Conservation (phyloP, 805 yeast species). For the Saccharomycopsis selenospora region DNA sequence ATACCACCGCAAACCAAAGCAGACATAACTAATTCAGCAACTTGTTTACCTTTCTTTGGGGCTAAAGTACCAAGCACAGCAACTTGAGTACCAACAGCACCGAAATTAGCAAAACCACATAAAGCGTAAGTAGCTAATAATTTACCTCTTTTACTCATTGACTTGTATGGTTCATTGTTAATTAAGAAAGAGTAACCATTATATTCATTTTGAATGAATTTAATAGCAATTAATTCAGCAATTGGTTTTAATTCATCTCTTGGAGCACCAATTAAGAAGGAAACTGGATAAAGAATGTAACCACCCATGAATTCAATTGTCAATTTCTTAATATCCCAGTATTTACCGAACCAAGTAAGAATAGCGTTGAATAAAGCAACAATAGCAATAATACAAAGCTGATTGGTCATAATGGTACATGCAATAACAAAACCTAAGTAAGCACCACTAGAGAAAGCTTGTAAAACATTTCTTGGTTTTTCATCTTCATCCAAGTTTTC, state of each 20-base stretch:
- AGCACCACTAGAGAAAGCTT: conserved; percentile 54
- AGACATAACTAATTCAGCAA: conserved; percentile 39
- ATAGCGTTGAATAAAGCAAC: conserved; percentile 50
- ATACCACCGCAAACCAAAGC: conserved; percentile 47
- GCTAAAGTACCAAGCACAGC: conserved; percentile 55
- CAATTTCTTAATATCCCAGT: conserved; percentile 49
- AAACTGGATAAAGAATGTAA: conserved; percentile 52
- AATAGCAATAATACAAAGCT: conserved; percentile 53
- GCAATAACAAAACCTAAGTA: conserved; percentile 51
- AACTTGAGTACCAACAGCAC: conserved; percentile 53
- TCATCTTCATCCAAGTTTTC: conserved; percentile 28
- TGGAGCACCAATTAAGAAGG: conserved; percentile 52
- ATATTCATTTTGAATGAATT: conserved; percentile 56
- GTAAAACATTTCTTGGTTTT: conserved; percentile 44
- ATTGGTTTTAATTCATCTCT: conserved; percentile 44
- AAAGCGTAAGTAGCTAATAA: conserved; percentile 54
- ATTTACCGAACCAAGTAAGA: conserved; percentile 53
- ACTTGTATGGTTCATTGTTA: conserved; percentile 37
- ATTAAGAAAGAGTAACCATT: conserved; percentile 43
- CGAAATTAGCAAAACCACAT: conserved; percentile 58
- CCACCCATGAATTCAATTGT: conserved; percentile 50
- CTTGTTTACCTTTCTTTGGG: conserved; percentile 40
- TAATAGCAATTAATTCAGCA: conserved; percentile 46
- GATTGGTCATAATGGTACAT: conserved; percentile 48
- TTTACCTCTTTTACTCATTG: conserved; percentile 43